Evolutionary conservation across 2,329 filamentous ascomycete genomes (phyloP).

Genomic region (Exophiala oligosperma): DNA sequence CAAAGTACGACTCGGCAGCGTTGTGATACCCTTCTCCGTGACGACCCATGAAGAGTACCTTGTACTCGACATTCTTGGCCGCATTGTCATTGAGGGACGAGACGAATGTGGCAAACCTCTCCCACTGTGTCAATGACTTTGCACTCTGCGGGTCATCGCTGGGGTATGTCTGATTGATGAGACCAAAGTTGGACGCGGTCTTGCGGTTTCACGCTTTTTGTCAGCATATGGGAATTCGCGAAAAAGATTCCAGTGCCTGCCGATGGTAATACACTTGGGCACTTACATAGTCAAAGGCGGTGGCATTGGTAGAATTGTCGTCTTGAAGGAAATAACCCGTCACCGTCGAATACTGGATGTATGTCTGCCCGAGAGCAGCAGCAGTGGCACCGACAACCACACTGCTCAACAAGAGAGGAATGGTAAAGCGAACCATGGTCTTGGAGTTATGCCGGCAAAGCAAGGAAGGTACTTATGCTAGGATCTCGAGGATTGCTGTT

Average conservation of each 20-base stretch:
- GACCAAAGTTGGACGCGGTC: conserved; percentile 49
- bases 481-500: too few species aligned
- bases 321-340: conserved; percentile 53
- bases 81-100: conserved; percentile 44
- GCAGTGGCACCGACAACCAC: conserved; percentile 1
- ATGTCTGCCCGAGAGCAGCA: neutral
- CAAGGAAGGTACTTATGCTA: too few species aligned
- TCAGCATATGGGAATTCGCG: neutral
- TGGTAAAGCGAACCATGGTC: conserved; percentile 13
- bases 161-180: conserved; percentile 48
- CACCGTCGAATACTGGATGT: conserved; percentile 40
- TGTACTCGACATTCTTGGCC: conserved; percentile 46
- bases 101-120: conserved; percentile 52
- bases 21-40: conserved; percentile 65
- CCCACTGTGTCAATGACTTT: conserved; percentile 54
- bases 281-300: conserved; percentile 51
- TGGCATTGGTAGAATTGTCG: conserved; percentile 48
- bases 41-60: conserved; percentile 58
- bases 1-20: conserved; percentile 59
- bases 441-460: neutral
- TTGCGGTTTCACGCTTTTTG: conserved; percentile 22
- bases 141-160: conserved; percentile 36
- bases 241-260: neutral
- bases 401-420: conserved; percentile 10
- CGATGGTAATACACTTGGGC: neutral